phyloP scores from a whole-genome alignment of 306 rosid species.

The Cucurbita moschata region DNA sequence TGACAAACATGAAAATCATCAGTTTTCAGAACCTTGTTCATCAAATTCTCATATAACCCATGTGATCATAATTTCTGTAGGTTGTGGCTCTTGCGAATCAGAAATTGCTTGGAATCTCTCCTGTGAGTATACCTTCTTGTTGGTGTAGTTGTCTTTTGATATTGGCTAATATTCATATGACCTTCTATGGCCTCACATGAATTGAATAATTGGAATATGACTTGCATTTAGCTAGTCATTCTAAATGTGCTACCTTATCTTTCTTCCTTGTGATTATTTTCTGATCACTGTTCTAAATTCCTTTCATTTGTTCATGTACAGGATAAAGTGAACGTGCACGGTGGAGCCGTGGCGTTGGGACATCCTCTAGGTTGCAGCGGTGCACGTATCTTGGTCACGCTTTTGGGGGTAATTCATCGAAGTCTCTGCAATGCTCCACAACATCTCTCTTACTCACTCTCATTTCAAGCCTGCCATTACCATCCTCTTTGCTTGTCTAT shows the following conservation, averaged over 20 bases:
- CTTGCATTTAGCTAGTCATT: not conserved
- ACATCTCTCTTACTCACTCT: not conserved
- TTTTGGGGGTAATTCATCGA: slow-evolving; percentile 56
- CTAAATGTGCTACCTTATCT: not conserved
- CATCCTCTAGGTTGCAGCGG: slow-evolving; percentile 99
- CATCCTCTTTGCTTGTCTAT: not conserved
- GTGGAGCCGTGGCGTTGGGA: slow-evolving; percentile 94
- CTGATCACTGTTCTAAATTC: not conserved
- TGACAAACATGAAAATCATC: not conserved
- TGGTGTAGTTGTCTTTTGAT: not conserved
- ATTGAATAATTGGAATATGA: not conserved
- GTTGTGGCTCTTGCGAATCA: slow-evolving; percentile 97
- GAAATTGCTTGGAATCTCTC: slow-evolving; percentile 72
- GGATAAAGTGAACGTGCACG: slow-evolving; percentile 82
- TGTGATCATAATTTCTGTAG: slow-evolving; percentile 18
- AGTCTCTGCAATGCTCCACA: not conserved
- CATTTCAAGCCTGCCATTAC: too few species aligned
- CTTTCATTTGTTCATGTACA: slow-evolving; percentile 6
- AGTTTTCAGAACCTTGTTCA: slow-evolving; percentile 4
- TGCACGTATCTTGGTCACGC: slow-evolving; percentile 92
- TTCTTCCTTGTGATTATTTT: not conserved
- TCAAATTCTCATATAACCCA: not conserved
- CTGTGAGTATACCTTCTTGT: slow-evolving; percentile 33
- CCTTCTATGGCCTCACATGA: not conserved
- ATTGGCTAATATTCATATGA: not conserved